Base-by-base conservation (phyloP, 225 moss, liverwort and hornwort genomes). In the Sphagnum contortum region DNA sequence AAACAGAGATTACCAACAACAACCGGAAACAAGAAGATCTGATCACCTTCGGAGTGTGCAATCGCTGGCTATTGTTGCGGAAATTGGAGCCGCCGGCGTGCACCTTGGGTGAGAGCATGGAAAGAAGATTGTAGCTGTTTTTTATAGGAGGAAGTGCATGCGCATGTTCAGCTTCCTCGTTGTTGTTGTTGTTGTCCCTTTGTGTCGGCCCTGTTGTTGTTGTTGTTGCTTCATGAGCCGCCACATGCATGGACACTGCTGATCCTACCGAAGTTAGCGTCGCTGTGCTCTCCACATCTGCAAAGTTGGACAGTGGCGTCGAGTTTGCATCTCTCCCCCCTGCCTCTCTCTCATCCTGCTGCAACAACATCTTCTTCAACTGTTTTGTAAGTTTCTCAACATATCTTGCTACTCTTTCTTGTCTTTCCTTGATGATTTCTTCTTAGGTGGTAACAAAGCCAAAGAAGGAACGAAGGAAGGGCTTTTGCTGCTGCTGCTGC, bases 31-130 rank as follows among this genome's bases (percentile, higher is more conserved):
- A 52, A 52, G 52, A 52, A 52, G 7, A 52, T 52, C 9, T 52
- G 6, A 6, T 29, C 29, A 98, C 96, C 92, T 92, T 98, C 13
- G 96, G 92, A 74, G 92, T 91, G 57, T 87, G 90, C 74, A 93
- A 75, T 44, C 78, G 88, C 56, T 83, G 89, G 29, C 29, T 29
- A 57, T 62, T 80, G 77, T 54, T 76, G 49, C 80, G 76, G 4
- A 85, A 87, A 77, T 75, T 87, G 48, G 81, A 47, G 29, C 29
- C 29, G 29, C 29, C 29, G 69, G 62, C 80, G 74, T 78, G 78
- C 10, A 90, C 48, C 81, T 90, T 90, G 6, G 90, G 85, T 67
- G 90, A 96, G 52, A 83, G 83, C 73, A 75, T 80, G 0, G 87
- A 75, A 75, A 77, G 72, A 29, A 29, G 29, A 62, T 76, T 90